phyloP scores from a whole-genome alignment of 345 rosid genomes.

The Rubroshorea leprosula region DNA sequence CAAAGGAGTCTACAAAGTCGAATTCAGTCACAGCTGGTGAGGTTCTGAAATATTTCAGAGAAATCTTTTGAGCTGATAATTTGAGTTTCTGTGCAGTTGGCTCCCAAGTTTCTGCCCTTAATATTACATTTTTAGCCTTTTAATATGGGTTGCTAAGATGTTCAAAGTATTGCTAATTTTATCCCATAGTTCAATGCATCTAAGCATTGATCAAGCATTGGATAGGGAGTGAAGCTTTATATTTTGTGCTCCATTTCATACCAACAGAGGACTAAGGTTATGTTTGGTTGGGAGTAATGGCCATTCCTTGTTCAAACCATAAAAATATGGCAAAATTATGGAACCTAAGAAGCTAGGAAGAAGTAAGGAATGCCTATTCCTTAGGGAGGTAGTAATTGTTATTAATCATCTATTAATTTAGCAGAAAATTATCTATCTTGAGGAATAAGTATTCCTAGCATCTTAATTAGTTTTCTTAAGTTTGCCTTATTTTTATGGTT shows the following conservation, averaged over 20 bases:
- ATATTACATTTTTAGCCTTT: not conserved
- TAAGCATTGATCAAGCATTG: not conserved
- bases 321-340: no score
- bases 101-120: not conserved
- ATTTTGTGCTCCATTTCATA: not conserved
- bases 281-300: no score
- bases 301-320: no score
- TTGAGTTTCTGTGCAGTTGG: not conserved
- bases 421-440: no score
- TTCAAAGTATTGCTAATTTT: conserved; percentile 1
- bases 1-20: conserved; percentile 23
- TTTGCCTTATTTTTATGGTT: no score
- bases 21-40: conserved; percentile 23
- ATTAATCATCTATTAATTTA: no score
- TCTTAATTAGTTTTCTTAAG: no score
- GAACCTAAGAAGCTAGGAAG: no score
- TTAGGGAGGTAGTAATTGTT: no score
- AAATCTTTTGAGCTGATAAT: not conserved
- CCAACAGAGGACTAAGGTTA: no score
- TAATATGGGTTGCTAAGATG: not conserved
- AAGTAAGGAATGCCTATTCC: no score
- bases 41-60: not conserved
- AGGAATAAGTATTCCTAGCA: no score
- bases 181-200: not conserved
- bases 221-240: not conserved